A percentile compares a stretch with the other conserved stretches of the same genome.
Conservation (phyloP, 2,329 filamentous ascomycete species). For the Gliomastix tumulicola region DNA sequence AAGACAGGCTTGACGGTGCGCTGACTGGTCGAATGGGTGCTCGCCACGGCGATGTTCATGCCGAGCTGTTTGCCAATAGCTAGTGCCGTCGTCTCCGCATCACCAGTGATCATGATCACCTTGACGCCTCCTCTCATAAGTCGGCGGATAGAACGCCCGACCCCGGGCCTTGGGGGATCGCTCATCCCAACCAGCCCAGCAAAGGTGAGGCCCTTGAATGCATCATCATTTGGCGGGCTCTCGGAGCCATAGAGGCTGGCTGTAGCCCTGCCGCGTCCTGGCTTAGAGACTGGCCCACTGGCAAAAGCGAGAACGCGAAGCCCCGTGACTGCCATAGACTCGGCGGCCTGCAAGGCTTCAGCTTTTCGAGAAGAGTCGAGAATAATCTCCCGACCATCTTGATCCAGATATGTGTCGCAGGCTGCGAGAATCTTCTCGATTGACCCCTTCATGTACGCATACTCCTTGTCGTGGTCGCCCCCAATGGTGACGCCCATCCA, state of each 20-base stretch:
- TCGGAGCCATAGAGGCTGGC: conserved; percentile 24
- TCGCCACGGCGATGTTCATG: conserved; percentile 66
- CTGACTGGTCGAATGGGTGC: conserved; percentile 45
- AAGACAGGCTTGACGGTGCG: conserved; percentile 65
- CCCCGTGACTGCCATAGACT: conserved; percentile 81
- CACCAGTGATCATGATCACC: conserved; percentile 98
- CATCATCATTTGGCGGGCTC: conserved; percentile 48
- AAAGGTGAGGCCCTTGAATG: conserved; percentile 80
- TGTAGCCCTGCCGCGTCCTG: conserved; percentile 30
- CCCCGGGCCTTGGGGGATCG: conserved; percentile 85
- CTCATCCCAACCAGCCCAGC: conserved; percentile 95
- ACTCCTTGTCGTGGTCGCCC: conserved; percentile 59
- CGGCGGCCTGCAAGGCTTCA: conserved; percentile 72
- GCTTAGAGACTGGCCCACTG: conserved; percentile 60
- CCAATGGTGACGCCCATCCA: conserved; percentile 97
- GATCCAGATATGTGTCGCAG: conserved; percentile 85
- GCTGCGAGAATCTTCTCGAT: conserved; percentile 79
- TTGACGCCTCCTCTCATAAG: conserved; percentile 92
- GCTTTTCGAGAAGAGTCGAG: conserved; percentile 70
- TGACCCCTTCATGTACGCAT: conserved; percentile 93
- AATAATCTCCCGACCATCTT: conserved; percentile 78
- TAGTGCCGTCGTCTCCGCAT: conserved; percentile 88
- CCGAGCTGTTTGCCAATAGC: conserved; percentile 94
- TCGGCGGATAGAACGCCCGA: conserved; percentile 80
- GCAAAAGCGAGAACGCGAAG: conserved; percentile 90